Evolutionary conservation across 1,139 yeast genomes (phyloP).

Genomic region (Dujonia santamariae): DNA sequence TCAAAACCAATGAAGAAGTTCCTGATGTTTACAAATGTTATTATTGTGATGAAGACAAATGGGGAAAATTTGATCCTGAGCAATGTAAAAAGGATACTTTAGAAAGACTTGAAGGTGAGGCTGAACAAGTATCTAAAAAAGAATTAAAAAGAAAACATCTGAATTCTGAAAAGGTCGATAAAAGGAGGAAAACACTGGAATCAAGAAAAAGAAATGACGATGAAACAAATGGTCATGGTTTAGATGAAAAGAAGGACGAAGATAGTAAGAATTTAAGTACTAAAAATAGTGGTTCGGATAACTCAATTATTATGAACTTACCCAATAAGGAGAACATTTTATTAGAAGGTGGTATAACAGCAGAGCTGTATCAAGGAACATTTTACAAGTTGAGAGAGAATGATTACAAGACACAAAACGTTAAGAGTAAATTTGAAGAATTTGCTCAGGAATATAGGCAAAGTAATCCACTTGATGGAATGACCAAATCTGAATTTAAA

Average conservation of each 20-base stretch:
- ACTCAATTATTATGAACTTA: background rate
- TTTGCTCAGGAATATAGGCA: slow-evolving; percentile 18
- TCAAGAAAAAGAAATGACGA: slow-evolving; percentile 12
- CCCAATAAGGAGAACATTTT: slow-evolving; percentile 40
- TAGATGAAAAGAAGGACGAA: background rate
- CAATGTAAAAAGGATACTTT: slow-evolving; percentile 32
- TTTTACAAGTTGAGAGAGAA: slow-evolving; percentile 46
- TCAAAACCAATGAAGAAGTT: slow-evolving; percentile 64
- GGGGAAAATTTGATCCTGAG: slow-evolving; percentile 51
- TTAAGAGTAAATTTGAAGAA: slow-evolving; percentile 22
- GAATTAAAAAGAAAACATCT: slow-evolving; percentile 26
- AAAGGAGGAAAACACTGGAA: slow-evolving; percentile 18
- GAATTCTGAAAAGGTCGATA: slow-evolving; percentile 24
- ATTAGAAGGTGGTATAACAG: slow-evolving; percentile 38
- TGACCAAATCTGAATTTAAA: slow-evolving; percentile 27
- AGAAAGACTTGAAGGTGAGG: slow-evolving; percentile 27
- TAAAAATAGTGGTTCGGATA: background rate
- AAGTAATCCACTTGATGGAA: slow-evolving; percentile 18
- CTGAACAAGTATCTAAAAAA: slow-evolving; percentile 7
- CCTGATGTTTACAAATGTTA: slow-evolving; percentile 81
- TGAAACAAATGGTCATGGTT: background rate
- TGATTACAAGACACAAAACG: slow-evolving; percentile 43
- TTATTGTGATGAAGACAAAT: slow-evolving; percentile 58
- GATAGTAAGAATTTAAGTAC: background rate
- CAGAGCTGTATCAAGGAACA: slow-evolving; percentile 50